phyloP scores from a whole-genome alignment of 1,284 basidiomycete species.

The Vanrija sp. region DNA sequence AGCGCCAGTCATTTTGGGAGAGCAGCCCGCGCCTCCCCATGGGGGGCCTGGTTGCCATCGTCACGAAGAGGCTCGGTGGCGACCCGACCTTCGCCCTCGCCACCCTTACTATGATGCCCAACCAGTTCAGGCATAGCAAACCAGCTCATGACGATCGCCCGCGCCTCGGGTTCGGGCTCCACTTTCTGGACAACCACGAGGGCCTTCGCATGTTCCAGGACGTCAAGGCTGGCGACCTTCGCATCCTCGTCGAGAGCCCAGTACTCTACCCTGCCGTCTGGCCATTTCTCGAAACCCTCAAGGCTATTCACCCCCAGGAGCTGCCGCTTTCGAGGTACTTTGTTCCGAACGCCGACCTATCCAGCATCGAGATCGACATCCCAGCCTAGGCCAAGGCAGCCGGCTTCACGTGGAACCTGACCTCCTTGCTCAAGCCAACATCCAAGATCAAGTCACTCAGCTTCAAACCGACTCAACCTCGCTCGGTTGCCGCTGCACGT shows the following conservation, averaged over 20 bases:
- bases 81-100: conserved; percentile 15
- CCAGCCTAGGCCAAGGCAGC: conserved; percentile 55
- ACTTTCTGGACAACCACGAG: conserved; percentile 56
- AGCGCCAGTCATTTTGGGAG: conserved; percentile 56
- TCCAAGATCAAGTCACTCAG: conserved; percentile 24
- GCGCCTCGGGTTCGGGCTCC: conserved; percentile 45
- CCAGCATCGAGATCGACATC: conserved; percentile 48
- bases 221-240: background rate
- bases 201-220: conserved; percentile 37
- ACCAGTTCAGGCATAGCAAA: too few relatives aligned
- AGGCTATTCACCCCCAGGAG: conserved; percentile 52
- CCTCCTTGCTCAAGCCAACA: conserved; percentile 46
- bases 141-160: background rate
- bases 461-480: conserved; percentile 45
- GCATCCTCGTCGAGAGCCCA: conserved; percentile 57
- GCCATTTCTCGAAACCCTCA: conserved; percentile 60
- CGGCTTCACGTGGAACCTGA: conserved; percentile 54
- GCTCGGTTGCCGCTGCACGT: conserved; percentile 41
- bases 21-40: conserved; percentile 55
- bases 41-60: conserved; percentile 58
- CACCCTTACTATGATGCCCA: background rate
- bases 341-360: conserved; percentile 33
- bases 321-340: conserved; percentile 59
- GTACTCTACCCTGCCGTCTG: conserved; percentile 61
- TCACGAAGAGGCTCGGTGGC: conserved; percentile 48